A percentile compares a stretch with the other conserved stretches of the same genome.
These are phyloP conservation scores for Capsella rubella DNA, from an alignment of 441 rosid genomes.

Conservation along the genomic window DNA sequence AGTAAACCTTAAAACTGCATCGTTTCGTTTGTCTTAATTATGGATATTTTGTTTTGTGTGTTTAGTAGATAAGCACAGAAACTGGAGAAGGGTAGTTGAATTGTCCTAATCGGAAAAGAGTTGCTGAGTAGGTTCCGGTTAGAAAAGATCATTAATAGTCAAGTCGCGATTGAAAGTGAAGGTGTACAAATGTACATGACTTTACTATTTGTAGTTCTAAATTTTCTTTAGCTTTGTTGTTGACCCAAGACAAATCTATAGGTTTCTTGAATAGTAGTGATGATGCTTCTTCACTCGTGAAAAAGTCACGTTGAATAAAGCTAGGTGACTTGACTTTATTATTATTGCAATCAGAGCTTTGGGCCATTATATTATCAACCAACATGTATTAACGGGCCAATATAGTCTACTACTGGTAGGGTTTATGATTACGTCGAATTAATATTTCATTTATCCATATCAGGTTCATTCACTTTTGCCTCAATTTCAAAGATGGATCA, in stretches of 20 bases:
- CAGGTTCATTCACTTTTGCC: too few relatives aligned
- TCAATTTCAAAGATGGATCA: not conserved
- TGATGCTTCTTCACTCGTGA: conserved; percentile 9
- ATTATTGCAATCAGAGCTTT: not conserved
- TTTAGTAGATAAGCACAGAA: conserved; percentile 8
- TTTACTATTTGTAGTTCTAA: conserved; percentile 1
- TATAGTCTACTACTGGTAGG: not conserved
- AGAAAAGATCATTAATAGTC: conserved; percentile 38
- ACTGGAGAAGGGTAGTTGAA: conserved; percentile 30
- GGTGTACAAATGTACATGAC: not conserved
- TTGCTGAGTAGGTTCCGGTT: conserved; percentile 46
- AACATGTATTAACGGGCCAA: conserved; percentile 6
- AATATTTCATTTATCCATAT: not conserved
- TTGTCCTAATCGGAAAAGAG: conserved; percentile 29
- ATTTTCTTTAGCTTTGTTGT: not conserved
- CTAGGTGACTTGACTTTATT: not conserved
- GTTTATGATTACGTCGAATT: not conserved
- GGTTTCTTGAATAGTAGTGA: too few relatives aligned
- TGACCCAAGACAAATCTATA: not conserved
- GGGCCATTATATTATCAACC: not conserved
- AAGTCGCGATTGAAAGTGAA: conserved; percentile 9
- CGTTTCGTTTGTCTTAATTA: conserved; percentile 4
- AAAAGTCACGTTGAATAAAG: conserved; percentile 1
- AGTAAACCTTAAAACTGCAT: conserved; percentile 10
- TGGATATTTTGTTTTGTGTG: not conserved